Conservation (phyloP, 345 rosid genomes). For the Salix dunnii region DNA sequence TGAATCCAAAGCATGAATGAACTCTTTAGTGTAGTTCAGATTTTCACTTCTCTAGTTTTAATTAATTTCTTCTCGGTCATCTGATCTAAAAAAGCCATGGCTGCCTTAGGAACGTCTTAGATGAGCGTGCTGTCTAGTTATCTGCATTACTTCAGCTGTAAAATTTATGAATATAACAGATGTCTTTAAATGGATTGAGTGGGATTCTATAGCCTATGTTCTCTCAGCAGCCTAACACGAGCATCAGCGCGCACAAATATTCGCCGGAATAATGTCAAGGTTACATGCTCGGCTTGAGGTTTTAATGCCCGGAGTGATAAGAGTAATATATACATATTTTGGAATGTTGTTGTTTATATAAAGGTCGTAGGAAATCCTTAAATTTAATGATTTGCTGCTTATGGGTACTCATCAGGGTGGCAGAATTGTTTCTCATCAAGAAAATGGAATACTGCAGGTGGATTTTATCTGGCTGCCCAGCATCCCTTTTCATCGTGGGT, state of each 20-base stretch:
- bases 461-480: too few relatives aligned
- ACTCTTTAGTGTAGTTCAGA: background rate
- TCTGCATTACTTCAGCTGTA: background rate
- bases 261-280: too few relatives aligned
- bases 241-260: background rate
- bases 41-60: background rate
- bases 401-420: too few relatives aligned
- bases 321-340: too few relatives aligned
- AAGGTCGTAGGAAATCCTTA: too few relatives aligned
- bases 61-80: background rate
- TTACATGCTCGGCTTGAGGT: too few relatives aligned
- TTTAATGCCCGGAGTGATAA: too few relatives aligned
- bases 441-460: too few relatives aligned
- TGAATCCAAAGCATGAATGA: conserved; percentile 1
- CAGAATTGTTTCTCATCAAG: too few relatives aligned
- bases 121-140: background rate
- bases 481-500: too few relatives aligned
- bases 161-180: background rate
- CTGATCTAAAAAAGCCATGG: background rate
- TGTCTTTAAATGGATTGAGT: background rate
- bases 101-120: background rate
- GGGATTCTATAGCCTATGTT: background rate
- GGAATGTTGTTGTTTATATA: too few relatives aligned
- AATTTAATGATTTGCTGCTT: too few relatives aligned
- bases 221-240: background rate